Evolutionary conservation across 2,329 filamentous ascomycete genomes (phyloP), one percentile per base, ranked within the genome.

Genomic region (Xylariaceae sp.): DNA sequence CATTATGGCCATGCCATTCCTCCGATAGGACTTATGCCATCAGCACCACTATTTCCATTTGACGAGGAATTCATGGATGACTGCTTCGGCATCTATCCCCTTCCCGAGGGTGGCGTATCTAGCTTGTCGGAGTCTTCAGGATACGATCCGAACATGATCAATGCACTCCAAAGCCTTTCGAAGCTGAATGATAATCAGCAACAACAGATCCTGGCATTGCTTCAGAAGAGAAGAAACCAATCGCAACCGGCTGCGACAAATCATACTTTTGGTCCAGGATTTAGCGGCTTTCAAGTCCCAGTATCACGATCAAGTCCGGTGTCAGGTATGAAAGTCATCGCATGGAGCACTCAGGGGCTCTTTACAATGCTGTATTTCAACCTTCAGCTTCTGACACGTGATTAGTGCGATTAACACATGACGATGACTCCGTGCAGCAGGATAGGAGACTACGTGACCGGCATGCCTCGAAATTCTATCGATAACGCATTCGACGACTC

Each of bases 151-250:
- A 59, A 64, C 40, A 59, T 64, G 53, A 44, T 64, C 37, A 43
- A 50, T 18, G 62, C 65, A 1, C 58, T 68, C 9, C 59, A 67
- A 18, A 62, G 57, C 21, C 59, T 68, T 35, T 61, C 60, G 18
- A 53, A 49, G 33, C 53, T 63, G 40, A 64, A 45, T 27, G 52
- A 61, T 21, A 53, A 47, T 29, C 66, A 67, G 26, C 65, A 66
- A 36, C 60, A 63, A 42, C 60, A 68, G 4, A 48, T 65, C 6
- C 29, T 66, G 13, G 52, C 48, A n/a, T 50, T 59, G 41, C 50
- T 66, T 26, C 61, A 61, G 40, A 64, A 63, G 43, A 65, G 53
- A 23, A 59, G 58, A 32, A 49, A 37, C 13, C 16, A 51, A 23
- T 44, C 54, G n/a, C 60, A 60, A 16, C 52, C 54, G 10, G 24